Evolutionary conservation across 2,329 filamentous ascomycete species (phyloP), one percentile per base, ranked within the genome.

Genomic region (Cladosporium austrohemisphaericum): DNA sequence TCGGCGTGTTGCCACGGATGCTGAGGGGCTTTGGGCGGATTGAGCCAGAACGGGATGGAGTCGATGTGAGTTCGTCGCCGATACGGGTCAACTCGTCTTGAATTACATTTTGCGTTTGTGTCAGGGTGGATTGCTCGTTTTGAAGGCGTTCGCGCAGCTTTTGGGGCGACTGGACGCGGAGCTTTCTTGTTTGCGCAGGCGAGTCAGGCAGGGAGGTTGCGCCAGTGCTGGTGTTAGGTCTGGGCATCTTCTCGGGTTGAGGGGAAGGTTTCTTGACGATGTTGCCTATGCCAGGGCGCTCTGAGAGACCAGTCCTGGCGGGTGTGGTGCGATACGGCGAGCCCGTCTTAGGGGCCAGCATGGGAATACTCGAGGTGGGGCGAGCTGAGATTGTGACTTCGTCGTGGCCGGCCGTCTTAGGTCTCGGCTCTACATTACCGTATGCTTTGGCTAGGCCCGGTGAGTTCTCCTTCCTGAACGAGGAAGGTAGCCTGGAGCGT

Each of bases 71-170:
- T 65, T 96, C 90, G 51, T 88, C 82, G 1, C 86, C 80, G 59
- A 96, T 92, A 55, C 85, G 85, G 43, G 80, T 81, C 7, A 96
- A 74, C 64, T 96, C 91, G 4, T 81, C 80, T 65, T 85, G 81
- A 11, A 96, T 69, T 3, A 78, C 78, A 2, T 78, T 76, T 53
- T 91, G 87, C 0, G 84, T 82, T 7, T 83, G 81, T 4, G 83
- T 80, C 13, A 91, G 81, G 0, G 84, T 79, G 49, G 80, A 82
- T 67, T 90, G 89, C 65, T 95, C 90, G 40, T 81, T 84, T 60
- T 92, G 85, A 1, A 96, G 76, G 26, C 92, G 84, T 70, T 96
- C 91, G 14, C 91, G 86, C 35, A 84, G 71, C 68, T 83, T 83
- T 57, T 82, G 79, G 3, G 80, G 80, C 29, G 76, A 81, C 59